Base-by-base conservation (phyloP, 192 early-diverging fungal species). In the Backusella tuberculispora region DNA sequence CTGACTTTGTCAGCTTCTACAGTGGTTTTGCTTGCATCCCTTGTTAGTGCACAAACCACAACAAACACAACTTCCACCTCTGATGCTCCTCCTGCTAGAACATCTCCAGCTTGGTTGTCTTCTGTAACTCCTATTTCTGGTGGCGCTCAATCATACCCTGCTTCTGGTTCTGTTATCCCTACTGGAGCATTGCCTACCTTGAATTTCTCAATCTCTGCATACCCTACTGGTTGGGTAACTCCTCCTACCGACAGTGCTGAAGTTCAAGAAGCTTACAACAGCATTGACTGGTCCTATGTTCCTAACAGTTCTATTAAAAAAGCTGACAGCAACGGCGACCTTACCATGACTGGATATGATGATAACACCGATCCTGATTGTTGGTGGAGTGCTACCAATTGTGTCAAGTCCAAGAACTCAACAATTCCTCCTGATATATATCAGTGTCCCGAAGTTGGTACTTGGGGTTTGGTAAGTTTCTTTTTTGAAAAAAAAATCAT, bases 161-260 rank as follows among this genome's bases (percentile, higher is more conserved):
- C 63, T 44, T 50, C 47, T 56, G 53, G 72, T 46, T 37, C 71
- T 12, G 60, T n/a, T 15, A 64, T 80, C 4, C 67, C 76, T 60
- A 72, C 76, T 19, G 81, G 75, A 12, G 15, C 74, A 40, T 66
- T 78, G 21, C 40, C 73, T 24, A 66, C 44, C 9, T n/a, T 38
- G 38, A 34, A 66, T 43, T 42, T 72, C 48, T 41, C 6, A 14
- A 13, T 75, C 1, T 38, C 76, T 15, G 74, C 53, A 14, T 86
- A 83, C 47, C 85, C 85, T 46, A 21, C 71, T 15, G 42, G 24
- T 60, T 81, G 80, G 80, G 44, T n/a, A 53, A 38, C 81, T 15
- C 83, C 85, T 47, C 76, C 77, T 26, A 74, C 84, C 15, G 69
- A 80, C 43, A 75, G 78, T 6, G 65, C 83, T 4, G 77, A 81